A percentile compares a stretch with the other conserved stretches of the same genome.
These are phyloP conservation scores for Saccharomycopsis fibuligera DNA, from an alignment of 805 yeast species.

Conservation along the genomic window DNA sequence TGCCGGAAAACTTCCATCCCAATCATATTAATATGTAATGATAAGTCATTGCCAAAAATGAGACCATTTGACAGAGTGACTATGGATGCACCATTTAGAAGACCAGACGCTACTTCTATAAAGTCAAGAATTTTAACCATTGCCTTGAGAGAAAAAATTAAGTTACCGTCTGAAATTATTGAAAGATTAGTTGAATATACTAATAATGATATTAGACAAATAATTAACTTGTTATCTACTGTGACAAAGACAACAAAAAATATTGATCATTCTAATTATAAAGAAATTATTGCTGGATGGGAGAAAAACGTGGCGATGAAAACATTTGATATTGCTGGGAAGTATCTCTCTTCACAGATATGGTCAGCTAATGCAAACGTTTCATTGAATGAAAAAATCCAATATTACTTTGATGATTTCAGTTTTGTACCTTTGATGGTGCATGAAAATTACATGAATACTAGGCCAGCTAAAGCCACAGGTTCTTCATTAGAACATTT, in stretches of 20 bases:
- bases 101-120: conserved; percentile 81
- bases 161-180: conserved; percentile 71
- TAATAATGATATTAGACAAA: conserved; percentile 88
- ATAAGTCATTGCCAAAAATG: conserved; percentile 88
- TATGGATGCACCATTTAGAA: conserved; percentile 73
- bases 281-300: conserved; percentile 63
- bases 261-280: conserved; percentile 59
- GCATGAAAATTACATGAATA: conserved; percentile 81
- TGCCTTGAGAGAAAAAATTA: conserved; percentile 76
- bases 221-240: conserved; percentile 81
- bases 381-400: conserved; percentile 73
- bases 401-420: conserved; percentile 87
- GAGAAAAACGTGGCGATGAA: conserved; percentile 84
- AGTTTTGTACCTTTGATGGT: conserved; percentile 94
- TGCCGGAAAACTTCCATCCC: conserved; percentile 86
- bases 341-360: conserved; percentile 53
- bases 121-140: conserved; percentile 84
- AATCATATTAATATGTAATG: conserved; percentile 89
- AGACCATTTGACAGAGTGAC: conserved; percentile 86
- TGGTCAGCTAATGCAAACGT: conserved; percentile 48
- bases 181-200: conserved; percentile 83
- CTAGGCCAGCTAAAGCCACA: conserved; percentile 47
- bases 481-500: conserved; percentile 46
- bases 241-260: conserved; percentile 66
- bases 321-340: conserved; percentile 83